phyloP scores from a whole-genome alignment of 1,284 basidiomycete genomes.

The Erythrobasidium hasegawianum region DNA sequence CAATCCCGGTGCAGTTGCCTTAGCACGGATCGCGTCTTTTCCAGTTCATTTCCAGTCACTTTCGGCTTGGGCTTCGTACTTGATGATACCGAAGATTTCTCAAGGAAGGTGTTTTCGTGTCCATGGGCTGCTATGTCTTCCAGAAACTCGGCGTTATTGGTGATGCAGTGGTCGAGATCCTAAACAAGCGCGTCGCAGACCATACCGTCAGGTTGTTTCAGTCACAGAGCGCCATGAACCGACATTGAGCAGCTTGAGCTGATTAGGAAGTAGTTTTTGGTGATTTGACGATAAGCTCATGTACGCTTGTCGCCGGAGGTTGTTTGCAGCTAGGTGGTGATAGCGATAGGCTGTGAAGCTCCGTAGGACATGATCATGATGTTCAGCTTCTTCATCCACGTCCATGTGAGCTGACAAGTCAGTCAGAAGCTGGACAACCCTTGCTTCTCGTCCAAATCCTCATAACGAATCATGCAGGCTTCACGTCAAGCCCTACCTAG shows the following conservation, averaged over 20 bases:
- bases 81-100: not conserved
- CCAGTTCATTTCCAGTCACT: constrained; percentile 26
- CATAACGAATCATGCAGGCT: too few species aligned
- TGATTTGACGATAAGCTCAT: constrained; percentile 7
- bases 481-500: too few species aligned
- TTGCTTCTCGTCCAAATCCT: too few species aligned
- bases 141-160: constrained; percentile 30
- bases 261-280: constrained; percentile 8
- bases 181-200: not conserved
- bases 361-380: constrained; percentile 31
- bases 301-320: constrained; percentile 29
- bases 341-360: constrained; percentile 17
- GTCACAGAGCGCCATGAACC: not conserved
- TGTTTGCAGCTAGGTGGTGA: constrained; percentile 20
- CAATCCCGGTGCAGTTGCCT: constrained; percentile 28
- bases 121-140: constrained; percentile 25
- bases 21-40: constrained; percentile 23
- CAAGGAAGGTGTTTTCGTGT: not conserved
- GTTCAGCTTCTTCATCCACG: constrained; percentile 11
- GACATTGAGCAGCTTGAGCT: constrained; percentile 20
- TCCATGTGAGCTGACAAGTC: not conserved
- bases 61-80: constrained; percentile 15
- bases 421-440: too few species aligned
- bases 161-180: constrained; percentile 30
- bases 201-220: not conserved